These are phyloP conservation scores for Talaromyces pinophilus DNA, from an alignment of 2,329 filamentous ascomycete genomes.

Conservation along the genomic window DNA sequence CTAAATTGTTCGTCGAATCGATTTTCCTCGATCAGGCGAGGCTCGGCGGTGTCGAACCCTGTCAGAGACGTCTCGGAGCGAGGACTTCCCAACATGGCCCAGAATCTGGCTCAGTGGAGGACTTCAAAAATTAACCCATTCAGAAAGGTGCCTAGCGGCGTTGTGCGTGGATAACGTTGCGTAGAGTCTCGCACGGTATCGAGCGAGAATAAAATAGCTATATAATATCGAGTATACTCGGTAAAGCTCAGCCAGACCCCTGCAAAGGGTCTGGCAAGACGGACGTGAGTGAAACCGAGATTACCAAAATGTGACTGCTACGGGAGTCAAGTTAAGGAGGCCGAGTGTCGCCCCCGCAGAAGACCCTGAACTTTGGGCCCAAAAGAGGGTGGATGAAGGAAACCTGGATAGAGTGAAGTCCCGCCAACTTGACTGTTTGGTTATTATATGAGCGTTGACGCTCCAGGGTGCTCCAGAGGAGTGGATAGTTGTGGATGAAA, in stretches of 20 bases:
- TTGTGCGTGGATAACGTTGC: slow-evolving; percentile 1
- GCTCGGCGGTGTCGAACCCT: slow-evolving; percentile 62
- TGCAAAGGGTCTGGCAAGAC: slow-evolving; percentile 44
- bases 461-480: slow-evolving; percentile 50
- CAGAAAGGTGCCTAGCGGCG: slow-evolving; percentile 18
- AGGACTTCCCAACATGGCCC: slow-evolving; percentile 55
- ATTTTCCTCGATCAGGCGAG: slow-evolving; percentile 76
- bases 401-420: slow-evolving; percentile 69
- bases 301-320: slow-evolving; percentile 24
- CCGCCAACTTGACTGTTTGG: slow-evolving; percentile 89
- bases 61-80: slow-evolving; percentile 66
- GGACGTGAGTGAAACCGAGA: slow-evolving; percentile 39
- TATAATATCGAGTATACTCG: slow-evolving; percentile 35
- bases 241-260: slow-evolving; percentile 47
- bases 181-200: slow-evolving; percentile 20
- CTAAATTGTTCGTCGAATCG: slow-evolving; percentile 54
- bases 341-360: slow-evolving; percentile 94
- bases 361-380: slow-evolving; percentile 90
- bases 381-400: slow-evolving; percentile 84
- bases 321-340: slow-evolving; percentile 79
- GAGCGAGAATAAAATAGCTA: slow-evolving; percentile 21
- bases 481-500: slow-evolving; percentile 23
- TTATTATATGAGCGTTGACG: slow-evolving; percentile 38
- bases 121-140: slow-evolving; percentile 24
- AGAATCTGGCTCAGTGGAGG: slow-evolving; percentile 15